phyloP scores from a whole-genome alignment of 768 basidiomycete species.

The Phylloporus sp. region DNA sequence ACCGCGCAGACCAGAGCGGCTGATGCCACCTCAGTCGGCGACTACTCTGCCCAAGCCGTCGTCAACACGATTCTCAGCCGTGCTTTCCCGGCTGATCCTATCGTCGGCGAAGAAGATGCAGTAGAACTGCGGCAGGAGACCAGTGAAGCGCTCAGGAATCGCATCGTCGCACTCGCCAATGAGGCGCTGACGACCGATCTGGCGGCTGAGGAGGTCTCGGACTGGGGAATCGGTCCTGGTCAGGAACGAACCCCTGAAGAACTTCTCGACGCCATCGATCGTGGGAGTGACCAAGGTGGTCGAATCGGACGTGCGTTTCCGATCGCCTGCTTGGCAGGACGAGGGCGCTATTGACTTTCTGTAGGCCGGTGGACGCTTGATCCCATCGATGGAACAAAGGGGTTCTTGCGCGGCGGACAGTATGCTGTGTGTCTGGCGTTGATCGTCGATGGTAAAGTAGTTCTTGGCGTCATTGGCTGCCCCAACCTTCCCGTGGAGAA shows the following conservation, averaged over 20 bases:
- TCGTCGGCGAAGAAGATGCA: slow-evolving; percentile 95
- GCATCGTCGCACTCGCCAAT: slow-evolving; percentile 80
- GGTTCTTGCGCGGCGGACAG: slow-evolving; percentile 88
- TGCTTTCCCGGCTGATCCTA: slow-evolving; percentile 79
- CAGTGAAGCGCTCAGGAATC: slow-evolving; percentile 43
- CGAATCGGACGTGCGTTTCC: slow-evolving; percentile 57
- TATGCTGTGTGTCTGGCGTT: slow-evolving; percentile 90
- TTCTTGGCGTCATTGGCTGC: slow-evolving; percentile 86
- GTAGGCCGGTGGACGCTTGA: slow-evolving; percentile 84
- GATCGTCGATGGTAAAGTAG: slow-evolving; percentile 69
- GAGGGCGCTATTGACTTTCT: background rate
- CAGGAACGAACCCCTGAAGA: slow-evolving; percentile 47
- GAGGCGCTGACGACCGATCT: slow-evolving; percentile 62
- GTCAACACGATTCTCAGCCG: slow-evolving; percentile 72
- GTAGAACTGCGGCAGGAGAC: slow-evolving; percentile 58
- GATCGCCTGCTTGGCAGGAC: background rate
- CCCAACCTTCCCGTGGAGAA: slow-evolving; percentile 76
- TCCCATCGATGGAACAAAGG: slow-evolving; percentile 92
- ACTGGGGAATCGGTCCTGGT: slow-evolving; percentile 71
- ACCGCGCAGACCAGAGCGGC: background rate
- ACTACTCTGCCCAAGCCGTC: slow-evolving; percentile 90
- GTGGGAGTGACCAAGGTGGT: slow-evolving; percentile 73
- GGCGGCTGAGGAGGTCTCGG: slow-evolving; percentile 46
- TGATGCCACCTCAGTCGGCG: slow-evolving; percentile 58
- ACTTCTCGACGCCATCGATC: slow-evolving; percentile 82